Evolutionary conservation across 2,329 filamentous ascomycete species (phyloP).

Genomic region (Thielaviopsis ethacetica): DNA sequence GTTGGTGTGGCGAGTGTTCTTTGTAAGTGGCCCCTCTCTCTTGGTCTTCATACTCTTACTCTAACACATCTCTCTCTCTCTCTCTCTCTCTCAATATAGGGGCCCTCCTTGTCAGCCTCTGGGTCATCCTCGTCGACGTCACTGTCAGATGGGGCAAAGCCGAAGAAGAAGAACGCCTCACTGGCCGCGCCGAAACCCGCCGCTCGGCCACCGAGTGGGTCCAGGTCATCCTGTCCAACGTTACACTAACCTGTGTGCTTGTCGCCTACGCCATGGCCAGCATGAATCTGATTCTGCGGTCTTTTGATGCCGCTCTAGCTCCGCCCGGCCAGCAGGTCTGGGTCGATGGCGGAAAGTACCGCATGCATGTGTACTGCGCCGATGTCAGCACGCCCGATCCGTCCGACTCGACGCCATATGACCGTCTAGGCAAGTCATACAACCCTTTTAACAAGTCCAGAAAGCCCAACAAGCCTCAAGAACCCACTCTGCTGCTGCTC

Average conservation of each 20-base stretch:
- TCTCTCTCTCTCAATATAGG: too few species aligned
- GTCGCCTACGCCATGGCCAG: conserved; percentile 60
- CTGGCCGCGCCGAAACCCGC: conserved; percentile 72
- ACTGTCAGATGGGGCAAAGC: conserved; percentile 82
- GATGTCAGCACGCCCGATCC: not conserved
- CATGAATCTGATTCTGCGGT: conserved; percentile 60
- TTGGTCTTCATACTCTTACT: not conserved
- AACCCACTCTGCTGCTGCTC: conserved; percentile 76
- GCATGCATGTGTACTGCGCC: conserved; percentile 70
- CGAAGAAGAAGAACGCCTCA: conserved; percentile 84
- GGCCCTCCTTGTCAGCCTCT: conserved; percentile 64
- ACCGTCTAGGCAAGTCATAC: conserved; percentile 33
- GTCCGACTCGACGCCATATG: not conserved
- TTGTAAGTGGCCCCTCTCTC: conserved; percentile 27
- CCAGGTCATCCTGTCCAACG: conserved; percentile 58
- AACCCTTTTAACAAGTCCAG: too few species aligned
- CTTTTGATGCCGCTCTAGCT: conserved; percentile 58
- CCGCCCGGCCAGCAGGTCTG: conserved; percentile 60
- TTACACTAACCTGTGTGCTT: conserved; percentile 53
- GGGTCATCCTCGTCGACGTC: conserved; percentile 63
- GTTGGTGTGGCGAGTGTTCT: conserved; percentile 73
- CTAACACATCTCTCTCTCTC: too few species aligned
- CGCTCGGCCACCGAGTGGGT: conserved; percentile 73
- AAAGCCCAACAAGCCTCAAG: conserved; percentile 21
- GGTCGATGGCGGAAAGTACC: conserved; percentile 73